These are phyloP conservation scores for Ophiostoma australiae DNA, from an alignment of 2,329 filamentous ascomycete species.

Conservation along the genomic window DNA sequence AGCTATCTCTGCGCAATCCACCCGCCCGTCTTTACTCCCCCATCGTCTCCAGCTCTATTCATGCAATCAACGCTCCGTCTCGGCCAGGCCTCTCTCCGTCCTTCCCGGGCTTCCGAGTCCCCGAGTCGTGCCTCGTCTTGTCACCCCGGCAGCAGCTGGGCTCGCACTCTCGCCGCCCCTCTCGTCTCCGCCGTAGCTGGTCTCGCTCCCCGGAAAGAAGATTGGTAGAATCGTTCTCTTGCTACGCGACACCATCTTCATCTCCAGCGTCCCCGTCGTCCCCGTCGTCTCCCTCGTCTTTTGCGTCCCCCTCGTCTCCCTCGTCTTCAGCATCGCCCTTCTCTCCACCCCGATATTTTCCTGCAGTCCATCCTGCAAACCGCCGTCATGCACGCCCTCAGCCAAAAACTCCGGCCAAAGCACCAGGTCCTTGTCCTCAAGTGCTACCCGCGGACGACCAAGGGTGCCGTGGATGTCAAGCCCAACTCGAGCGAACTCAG, in stretches of 20 bases:
- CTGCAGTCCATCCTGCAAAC: not conserved
- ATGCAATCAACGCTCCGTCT: not conserved
- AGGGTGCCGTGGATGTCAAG: constrained; percentile 86
- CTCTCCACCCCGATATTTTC: not conserved
- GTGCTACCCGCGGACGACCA: constrained; percentile 90
- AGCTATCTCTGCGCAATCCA: not conserved
- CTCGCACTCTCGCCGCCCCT: not conserved
- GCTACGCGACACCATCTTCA: not conserved
- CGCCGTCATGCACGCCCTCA: constrained; percentile 57
- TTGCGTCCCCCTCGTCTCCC: not conserved
- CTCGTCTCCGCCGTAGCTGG: not conserved
- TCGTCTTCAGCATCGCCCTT: not conserved
- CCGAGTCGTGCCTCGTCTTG: not conserved
- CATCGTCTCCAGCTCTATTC: not conserved
- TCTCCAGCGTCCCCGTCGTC: not conserved
- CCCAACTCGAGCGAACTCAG: constrained; percentile 95
- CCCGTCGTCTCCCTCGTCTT: not conserved
- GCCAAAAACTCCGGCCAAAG: constrained; percentile 76
- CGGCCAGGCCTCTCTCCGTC: constrained; percentile 5
- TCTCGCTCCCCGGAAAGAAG: not conserved
- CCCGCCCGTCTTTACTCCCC: not conserved
- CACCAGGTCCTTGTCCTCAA: constrained; percentile 95
- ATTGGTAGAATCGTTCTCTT: not conserved
- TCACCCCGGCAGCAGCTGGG: not conserved
- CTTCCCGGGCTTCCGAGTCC: constrained; percentile 11